These are phyloP conservation scores for Epichloe baconii DNA, from an alignment of 2,329 filamentous ascomycete species.

Conservation along the genomic window DNA sequence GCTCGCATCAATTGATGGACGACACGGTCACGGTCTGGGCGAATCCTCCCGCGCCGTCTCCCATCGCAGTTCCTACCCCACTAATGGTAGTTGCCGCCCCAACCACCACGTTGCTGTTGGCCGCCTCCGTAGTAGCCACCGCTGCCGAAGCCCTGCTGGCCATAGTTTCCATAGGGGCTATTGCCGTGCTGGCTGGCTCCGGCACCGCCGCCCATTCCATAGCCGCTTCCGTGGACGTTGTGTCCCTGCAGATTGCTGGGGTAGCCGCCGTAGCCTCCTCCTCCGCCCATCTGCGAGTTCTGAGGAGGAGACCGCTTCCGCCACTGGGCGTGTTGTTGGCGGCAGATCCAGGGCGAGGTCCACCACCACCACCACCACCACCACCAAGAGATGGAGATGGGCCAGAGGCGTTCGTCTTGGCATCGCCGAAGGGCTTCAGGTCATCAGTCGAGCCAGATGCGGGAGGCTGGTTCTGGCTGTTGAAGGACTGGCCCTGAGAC, in stretches of 20 bases:
- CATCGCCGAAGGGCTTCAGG: conserved; percentile 45
- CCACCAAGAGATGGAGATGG: conserved; percentile 42
- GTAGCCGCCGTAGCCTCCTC: conserved; percentile 35
- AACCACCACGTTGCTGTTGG: conserved; percentile 38
- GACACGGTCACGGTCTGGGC: conserved; percentile 3
- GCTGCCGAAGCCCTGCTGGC: conserved; percentile 33
- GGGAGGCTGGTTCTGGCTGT: conserved; percentile 34
- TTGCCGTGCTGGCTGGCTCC: conserved; percentile 39
- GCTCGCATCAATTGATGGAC: not conserved
- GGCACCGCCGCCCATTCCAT: conserved; percentile 39
- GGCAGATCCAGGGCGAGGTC: conserved; percentile 44
- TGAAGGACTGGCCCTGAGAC: conserved; percentile 41
- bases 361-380: conserved; percentile 9
- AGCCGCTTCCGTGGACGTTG: conserved; percentile 40
- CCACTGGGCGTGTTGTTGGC: conserved; percentile 37
- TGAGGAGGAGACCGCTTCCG: conserved; percentile 42
- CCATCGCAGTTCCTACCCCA: conserved; percentile 20
- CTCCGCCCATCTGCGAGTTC: conserved; percentile 38
- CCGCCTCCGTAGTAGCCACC: conserved; percentile 32
- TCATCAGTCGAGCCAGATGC: conserved; percentile 34
- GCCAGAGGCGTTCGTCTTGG: conserved; percentile 35
- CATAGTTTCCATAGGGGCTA: conserved; percentile 41
- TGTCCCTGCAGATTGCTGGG: conserved; percentile 41
- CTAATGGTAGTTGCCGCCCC: conserved; percentile 48
- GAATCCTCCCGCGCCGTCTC: conserved; percentile 9